Percentiles rank a stretch among this genome's conserved stretches.
These are phyloP conservation scores for Dioszegia crocea DNA, from an alignment of 768 basidiomycete species.

Conservation along the genomic window DNA sequence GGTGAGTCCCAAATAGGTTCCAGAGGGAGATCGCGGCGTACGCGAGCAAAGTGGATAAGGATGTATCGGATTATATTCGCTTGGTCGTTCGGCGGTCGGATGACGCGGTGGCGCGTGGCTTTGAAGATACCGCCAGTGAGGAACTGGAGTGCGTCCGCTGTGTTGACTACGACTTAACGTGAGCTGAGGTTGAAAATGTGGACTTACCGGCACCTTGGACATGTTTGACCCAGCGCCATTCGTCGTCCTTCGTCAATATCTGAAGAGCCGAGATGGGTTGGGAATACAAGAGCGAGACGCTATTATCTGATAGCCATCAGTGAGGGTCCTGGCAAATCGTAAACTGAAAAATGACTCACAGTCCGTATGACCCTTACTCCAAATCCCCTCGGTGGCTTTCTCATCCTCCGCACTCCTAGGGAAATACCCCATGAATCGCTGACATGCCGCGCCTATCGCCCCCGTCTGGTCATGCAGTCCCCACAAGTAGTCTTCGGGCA, in stretches of 20 bases:
- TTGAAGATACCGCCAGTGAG: constrained; percentile 28
- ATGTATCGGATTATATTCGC: constrained; percentile 29
- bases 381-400: constrained; percentile 24
- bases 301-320: constrained; percentile 14
- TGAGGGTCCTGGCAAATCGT: no score
- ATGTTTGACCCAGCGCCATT: constrained; percentile 36
- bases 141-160: constrained; percentile 32
- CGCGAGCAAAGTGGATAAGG: constrained; percentile 20
- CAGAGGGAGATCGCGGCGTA: constrained; percentile 12
- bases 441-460: constrained; percentile 22
- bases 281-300: constrained; percentile 27
- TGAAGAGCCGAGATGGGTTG: constrained; percentile 39
- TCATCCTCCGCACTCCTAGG: constrained; percentile 21
- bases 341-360: not conserved
- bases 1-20: constrained; percentile 34
- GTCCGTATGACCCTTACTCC: constrained; percentile 31
- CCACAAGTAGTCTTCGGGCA: constrained; percentile 30
- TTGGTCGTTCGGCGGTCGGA: constrained; percentile 33
- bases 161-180: constrained; percentile 24
- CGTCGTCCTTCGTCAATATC: constrained; percentile 23
- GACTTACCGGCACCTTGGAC: constrained; percentile 16
- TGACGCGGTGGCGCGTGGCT: constrained; percentile 33
- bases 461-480: constrained; percentile 24
- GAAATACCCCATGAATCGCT: constrained; percentile 28
- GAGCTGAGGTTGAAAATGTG: not conserved